Percentiles rank a stretch among this genome's conserved stretches.
Conservation (phyloP, 129 eudicot genomes). For the Chrysanthemum makinoi region DNA sequence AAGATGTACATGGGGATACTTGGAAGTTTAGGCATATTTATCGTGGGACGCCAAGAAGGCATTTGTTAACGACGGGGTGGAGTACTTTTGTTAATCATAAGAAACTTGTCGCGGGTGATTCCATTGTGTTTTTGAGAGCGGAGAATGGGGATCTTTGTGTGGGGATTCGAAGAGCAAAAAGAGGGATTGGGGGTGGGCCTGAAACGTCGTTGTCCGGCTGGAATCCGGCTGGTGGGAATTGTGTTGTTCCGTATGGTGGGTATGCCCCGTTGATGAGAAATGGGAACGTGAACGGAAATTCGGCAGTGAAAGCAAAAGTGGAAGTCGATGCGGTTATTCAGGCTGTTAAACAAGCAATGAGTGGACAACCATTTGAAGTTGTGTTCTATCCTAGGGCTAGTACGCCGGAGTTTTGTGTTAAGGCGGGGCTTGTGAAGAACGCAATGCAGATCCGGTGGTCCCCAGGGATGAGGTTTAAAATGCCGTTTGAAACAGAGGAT, state of each 20-base stretch:
- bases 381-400: slow-evolving; percentile 89
- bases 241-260: slow-evolving; percentile 65
- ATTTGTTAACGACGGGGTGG: slow-evolving; percentile 96
- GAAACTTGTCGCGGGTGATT: slow-evolving; percentile 94
- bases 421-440: slow-evolving; percentile 69
- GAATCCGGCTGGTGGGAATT: slow-evolving; percentile 72
- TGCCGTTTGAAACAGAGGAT: slow-evolving; percentile 98
- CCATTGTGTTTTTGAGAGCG: slow-evolving; percentile 81
- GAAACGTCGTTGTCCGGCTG: slow-evolving; percentile 65
- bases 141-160: slow-evolving; percentile 94
- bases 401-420: slow-evolving; percentile 94
- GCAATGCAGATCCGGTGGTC: slow-evolving; percentile 93
- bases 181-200: slow-evolving; percentile 64
- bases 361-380: slow-evolving; percentile 69
- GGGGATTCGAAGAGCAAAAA: slow-evolving; percentile 82
- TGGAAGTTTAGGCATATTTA: slow-evolving; percentile 96
- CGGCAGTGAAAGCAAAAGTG: slow-evolving; percentile 43
- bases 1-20: slow-evolving; percentile 92
- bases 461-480: slow-evolving; percentile 93
- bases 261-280: slow-evolving; percentile 50
- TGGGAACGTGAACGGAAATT: slow-evolving; percentile 33
- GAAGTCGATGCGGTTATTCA: slow-evolving; percentile 68
- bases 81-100: slow-evolving; percentile 95
- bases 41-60: slow-evolving; percentile 91
- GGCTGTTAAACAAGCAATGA: slow-evolving; percentile 64